Conservation (phyloP, 2,329 filamentous ascomycete species). For the Beauveria pseudobassiana region DNA sequence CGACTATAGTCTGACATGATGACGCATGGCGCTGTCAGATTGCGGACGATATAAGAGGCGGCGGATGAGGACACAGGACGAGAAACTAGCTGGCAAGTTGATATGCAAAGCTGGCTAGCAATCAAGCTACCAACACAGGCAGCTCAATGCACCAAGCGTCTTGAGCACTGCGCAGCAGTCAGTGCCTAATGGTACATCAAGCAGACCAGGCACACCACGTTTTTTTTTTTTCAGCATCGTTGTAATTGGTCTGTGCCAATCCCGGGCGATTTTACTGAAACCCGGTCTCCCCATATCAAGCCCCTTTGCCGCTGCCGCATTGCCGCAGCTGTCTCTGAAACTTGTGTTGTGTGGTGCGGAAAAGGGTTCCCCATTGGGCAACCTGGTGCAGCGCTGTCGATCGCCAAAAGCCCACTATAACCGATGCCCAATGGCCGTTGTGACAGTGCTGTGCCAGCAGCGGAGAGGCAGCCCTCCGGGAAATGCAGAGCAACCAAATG, state of each 20-base stretch:
- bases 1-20: conserved; percentile 12
- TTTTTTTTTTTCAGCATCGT: neutral
- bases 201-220: neutral
- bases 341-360: neutral
- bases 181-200: neutral
- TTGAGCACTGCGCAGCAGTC: neutral
- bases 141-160: neutral
- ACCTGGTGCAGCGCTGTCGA: neutral
- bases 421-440: neutral
- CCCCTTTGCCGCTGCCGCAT: conserved; percentile 6
- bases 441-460: neutral
- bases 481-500: neutral
- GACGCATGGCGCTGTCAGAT: conserved; percentile 9
- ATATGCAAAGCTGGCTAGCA: neutral
- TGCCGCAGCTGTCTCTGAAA: neutral
- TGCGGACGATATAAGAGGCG: neutral
- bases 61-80: neutral
- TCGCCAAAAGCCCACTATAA: neutral
- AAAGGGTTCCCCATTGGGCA: conserved; percentile 2
- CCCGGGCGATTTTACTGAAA: neutral
- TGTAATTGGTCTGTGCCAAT: neutral
- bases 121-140: neutral
- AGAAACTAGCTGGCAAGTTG: neutral
- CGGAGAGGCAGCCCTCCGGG: neutral
- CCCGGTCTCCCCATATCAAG: neutral